These are phyloP conservation scores for Colletotrichum higginsianum DNA, from an alignment of 2,329 filamentous ascomycete genomes.

Conservation along the genomic window DNA sequence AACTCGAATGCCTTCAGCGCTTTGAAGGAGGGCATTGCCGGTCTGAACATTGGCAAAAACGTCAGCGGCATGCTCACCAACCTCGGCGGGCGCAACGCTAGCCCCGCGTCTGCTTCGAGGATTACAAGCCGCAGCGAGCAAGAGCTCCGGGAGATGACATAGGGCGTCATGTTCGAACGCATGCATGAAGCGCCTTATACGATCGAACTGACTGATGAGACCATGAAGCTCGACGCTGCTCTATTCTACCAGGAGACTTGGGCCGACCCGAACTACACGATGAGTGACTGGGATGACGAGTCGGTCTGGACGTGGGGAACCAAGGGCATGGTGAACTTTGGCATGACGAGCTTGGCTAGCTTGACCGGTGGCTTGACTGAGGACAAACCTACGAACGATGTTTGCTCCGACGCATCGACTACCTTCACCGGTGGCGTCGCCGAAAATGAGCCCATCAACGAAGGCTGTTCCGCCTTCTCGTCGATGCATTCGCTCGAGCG, in stretches of 20 bases:
- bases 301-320: conserved; percentile 23
- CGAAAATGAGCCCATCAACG: not conserved
- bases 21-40: conserved; percentile 64
- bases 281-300: conserved; percentile 16
- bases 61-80: conserved; percentile 60
- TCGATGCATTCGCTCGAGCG: not conserved
- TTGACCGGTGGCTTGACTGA: not conserved
- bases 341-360: conserved; percentile 24
- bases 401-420: not conserved
- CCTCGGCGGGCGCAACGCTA: conserved; percentile 49
- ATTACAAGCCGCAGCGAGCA: conserved; percentile 52
- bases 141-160: conserved; percentile 63
- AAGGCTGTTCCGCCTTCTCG: not conserved
- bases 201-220: conserved; percentile 19
- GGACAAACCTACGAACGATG: conserved; percentile 4
- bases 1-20: conserved; percentile 60
- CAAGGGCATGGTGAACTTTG: conserved; percentile 19
- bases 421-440: not conserved
- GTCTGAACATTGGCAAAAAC: conserved; percentile 64
- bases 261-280: conserved; percentile 16
- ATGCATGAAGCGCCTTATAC: conserved; percentile 51
- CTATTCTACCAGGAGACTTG: conserved; percentile 20
- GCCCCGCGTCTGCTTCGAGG: conserved; percentile 41
- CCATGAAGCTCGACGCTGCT: conserved; percentile 22
- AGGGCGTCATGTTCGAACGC: conserved; percentile 57